phyloP scores from a whole-genome alignment of 345 rosid species.

The Isatis tinctoria region DNA sequence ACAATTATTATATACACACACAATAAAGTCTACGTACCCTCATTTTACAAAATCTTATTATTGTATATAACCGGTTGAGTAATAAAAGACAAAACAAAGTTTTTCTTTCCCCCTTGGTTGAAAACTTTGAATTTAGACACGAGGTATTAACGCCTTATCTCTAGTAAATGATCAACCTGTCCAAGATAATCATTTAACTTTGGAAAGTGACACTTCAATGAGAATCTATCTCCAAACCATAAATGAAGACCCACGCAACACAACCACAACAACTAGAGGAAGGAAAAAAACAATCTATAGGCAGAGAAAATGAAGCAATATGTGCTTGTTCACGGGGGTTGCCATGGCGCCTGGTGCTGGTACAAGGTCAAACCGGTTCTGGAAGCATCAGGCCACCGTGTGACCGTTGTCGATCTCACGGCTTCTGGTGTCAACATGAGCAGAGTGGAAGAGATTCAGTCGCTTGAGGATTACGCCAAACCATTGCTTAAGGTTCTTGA shows the following conservation, averaged over 20 bases:
- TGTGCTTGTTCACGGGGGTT: slow-evolving; percentile 34
- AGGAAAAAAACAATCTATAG: neutral
- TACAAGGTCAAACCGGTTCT: slow-evolving; percentile 54
- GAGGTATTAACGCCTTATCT: neutral
- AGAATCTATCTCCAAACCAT: neutral
- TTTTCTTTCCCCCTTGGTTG: neutral
- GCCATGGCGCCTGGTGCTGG: slow-evolving; percentile 72
- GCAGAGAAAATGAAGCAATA: slow-evolving; percentile 33
- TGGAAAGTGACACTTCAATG: neutral
- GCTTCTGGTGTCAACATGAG: slow-evolving; percentile 48
- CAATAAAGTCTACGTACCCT: too few relatives aligned
- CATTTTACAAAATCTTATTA: too few relatives aligned
- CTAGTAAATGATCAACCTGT: neutral
- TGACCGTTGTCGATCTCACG: slow-evolving; percentile 45
- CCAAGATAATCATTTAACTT: neutral
- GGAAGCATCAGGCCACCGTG: slow-evolving; percentile 43
- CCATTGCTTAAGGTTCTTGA: slow-evolving; percentile 48
- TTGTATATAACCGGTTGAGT: neutral
- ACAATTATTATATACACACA: too few relatives aligned
- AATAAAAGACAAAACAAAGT: neutral
- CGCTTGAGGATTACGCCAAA: slow-evolving; percentile 37
- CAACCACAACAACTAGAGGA: neutral
- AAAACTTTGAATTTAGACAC: neutral
- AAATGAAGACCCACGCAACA: neutral
- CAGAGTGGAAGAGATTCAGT: slow-evolving; percentile 38